Evolutionary conservation across 805 yeast genomes (phyloP).

Genomic region (Kodamaea jinghongensis): DNA sequence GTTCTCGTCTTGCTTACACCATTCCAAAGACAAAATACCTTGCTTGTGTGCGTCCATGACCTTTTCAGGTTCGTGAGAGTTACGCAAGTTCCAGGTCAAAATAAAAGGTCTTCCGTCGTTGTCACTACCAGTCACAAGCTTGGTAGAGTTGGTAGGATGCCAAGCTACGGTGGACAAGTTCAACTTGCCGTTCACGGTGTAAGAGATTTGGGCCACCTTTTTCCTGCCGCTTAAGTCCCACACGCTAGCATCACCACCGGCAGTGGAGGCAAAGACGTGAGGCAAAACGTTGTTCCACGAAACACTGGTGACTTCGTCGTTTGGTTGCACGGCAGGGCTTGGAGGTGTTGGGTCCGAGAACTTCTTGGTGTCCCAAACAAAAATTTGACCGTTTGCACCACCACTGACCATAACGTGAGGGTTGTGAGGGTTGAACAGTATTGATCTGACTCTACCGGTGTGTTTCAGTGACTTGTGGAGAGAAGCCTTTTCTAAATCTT

Average conservation of each 20-base stretch:
- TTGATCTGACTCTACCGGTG: conserved; percentile 64
- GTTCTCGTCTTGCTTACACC: conserved; percentile 83
- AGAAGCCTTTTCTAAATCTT: conserved; percentile 40
- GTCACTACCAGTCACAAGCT: conserved; percentile 82
- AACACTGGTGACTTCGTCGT: conserved; percentile 75
- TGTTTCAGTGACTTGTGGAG: conserved; percentile 58
- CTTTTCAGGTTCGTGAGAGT: conserved; percentile 84
- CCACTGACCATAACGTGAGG: conserved; percentile 76
- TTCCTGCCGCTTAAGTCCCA: conserved; percentile 90
- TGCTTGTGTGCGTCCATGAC: conserved; percentile 76
- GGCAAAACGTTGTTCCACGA: conserved; percentile 85
- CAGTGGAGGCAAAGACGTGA: conserved; percentile 87
- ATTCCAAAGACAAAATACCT: conserved; percentile 87
- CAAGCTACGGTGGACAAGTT: conserved; percentile 82
- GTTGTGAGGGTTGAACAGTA: conserved; percentile 76
- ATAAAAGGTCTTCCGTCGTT: conserved; percentile 77
- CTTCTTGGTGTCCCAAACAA: conserved; percentile 82
- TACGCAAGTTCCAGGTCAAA: conserved; percentile 90
- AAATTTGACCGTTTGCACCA: conserved; percentile 85
- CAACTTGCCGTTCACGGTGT: conserved; percentile 56
- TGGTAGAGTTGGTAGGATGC: conserved; percentile 91
- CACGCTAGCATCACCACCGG: conserved; percentile 80
- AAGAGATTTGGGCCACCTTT: conserved; percentile 83
- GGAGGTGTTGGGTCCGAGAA: conserved; percentile 60
- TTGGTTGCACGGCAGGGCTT: conserved; percentile 75